phyloP scores from a whole-genome alignment of 148 eudicot genomes.

The Nyssa sinensis region DNA sequence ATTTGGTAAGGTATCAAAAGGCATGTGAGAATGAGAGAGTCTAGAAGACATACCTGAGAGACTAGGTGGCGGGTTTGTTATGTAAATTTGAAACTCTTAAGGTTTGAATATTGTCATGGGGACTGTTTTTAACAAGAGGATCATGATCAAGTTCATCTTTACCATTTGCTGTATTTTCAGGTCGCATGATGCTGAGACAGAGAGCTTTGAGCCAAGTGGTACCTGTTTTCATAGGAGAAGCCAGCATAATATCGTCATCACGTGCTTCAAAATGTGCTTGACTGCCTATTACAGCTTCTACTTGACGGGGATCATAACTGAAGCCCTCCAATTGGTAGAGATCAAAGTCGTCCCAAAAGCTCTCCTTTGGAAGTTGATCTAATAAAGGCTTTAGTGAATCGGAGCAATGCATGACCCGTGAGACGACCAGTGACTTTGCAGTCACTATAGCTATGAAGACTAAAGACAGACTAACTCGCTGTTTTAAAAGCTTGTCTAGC shows the following conservation, averaged over 20 bases:
- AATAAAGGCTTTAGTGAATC: no score
- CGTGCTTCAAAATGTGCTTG: slow-evolving; percentile 4
- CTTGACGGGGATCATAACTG: background rate
- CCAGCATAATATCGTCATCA: slow-evolving; percentile 4
- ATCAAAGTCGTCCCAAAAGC: background rate
- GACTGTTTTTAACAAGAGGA: background rate
- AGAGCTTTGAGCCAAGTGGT: slow-evolving; percentile 1
- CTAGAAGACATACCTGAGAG: background rate
- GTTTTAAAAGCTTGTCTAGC: no score
- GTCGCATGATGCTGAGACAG: background rate
- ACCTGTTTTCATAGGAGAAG: slow-evolving; percentile 15
- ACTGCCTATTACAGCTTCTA: slow-evolving; percentile 10
- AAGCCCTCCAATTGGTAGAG: slow-evolving; percentile 9
- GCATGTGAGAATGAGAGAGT: slow-evolving; percentile 8
- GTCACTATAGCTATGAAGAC: no score
- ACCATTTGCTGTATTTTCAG: no score
- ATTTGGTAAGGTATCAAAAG: slow-evolving; percentile 5
- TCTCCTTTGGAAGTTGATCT: background rate
- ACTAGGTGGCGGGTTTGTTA: background rate
- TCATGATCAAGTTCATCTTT: background rate
- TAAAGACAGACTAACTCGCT: no score
- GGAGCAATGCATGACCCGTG: no score
- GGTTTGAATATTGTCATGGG: background rate
- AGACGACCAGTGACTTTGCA: no score
- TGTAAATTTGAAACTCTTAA: background rate